phyloP scores from a whole-genome alignment of 305 asterid genomes.

The Fraxinus albicans region DNA sequence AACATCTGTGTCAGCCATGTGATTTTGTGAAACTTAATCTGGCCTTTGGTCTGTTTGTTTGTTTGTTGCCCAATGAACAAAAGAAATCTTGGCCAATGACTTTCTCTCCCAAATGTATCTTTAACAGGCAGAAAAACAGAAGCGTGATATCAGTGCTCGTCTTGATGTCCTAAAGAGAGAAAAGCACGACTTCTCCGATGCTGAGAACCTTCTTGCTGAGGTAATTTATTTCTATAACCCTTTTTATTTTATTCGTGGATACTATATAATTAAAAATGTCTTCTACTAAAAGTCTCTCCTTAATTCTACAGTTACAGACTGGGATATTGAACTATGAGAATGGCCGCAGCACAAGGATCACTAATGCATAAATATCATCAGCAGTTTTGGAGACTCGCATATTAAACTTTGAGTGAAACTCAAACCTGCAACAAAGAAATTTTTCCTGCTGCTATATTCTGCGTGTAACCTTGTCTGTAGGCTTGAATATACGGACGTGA shows the following conservation, averaged over 20 bases:
- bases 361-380: constrained; percentile 20
- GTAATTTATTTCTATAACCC: constrained; percentile 28
- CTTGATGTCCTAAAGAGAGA: constrained; percentile 60
- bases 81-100: neutral
- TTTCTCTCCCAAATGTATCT: constrained; percentile 11
- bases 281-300: constrained; percentile 10
- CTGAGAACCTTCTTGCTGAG: constrained; percentile 42
- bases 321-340: constrained; percentile 24
- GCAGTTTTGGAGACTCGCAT: constrained; percentile 1
- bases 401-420: constrained; percentile 8
- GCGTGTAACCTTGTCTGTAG: constrained; percentile 11
- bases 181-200: constrained; percentile 51
- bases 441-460: constrained; percentile 9
- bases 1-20: neutral
- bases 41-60: neutral
- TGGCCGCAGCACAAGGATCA: constrained; percentile 22
- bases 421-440: neutral
- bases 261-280: neutral
- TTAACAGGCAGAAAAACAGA: constrained; percentile 64
- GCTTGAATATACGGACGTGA: neutral
- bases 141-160: constrained; percentile 37
- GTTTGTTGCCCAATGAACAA: neutral
- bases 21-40: neutral
- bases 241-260: neutral
- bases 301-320: constrained; percentile 34